Evolutionary conservation across 768 basidiomycete genomes (phyloP), one percentile per base, ranked within the genome.

Genomic region (Amanita polypyramis): DNA sequence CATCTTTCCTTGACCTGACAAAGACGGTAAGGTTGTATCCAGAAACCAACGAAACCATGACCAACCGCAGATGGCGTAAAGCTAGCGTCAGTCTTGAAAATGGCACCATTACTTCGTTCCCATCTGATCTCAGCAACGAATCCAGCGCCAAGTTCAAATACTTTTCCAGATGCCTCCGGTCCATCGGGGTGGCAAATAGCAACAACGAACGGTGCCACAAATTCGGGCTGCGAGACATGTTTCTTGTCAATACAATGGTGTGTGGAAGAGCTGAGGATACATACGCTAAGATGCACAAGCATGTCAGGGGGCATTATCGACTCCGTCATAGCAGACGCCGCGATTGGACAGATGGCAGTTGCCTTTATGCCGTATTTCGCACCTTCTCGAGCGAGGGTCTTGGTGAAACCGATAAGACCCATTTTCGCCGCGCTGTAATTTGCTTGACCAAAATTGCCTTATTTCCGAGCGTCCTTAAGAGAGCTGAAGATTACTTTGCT

Each of bases 341-440:
- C 95, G 51, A 89, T 82, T 0, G 95, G 95, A 2, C 91, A 92
- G 54, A 99, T 85, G n/a, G 74, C 87, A 44, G 80, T 82, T 1
- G 85, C 77, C 58, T 80, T 80, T 62, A 97, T 97, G 55, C 79
- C 79, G 62, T 95, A 93, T 63, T 95, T 96, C 32, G 72, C 85
- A 30, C 96, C 96, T 65, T 99, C 96, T 19, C 78, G 70, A 2
- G 94, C 92, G 30, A 99, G 76, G 4, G 95, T 92, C 62, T 91
- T 92, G 14, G 93, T 90, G 66, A 97, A 96, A 0, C 73, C 84
- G 43, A 97, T 74, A 30, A 99, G 77, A 54, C 84, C 92, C 90
- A 96, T 94, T 75, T 99, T 98, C 1, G 94, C 95, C 2, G 95
- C 91, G 40, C 92, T 93, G 65, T 98, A 99, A 64, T 98, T 99